A percentile compares a stretch with the other conserved stretches of the same genome.
These are phyloP conservation scores for Candida sanyaensis DNA, from an alignment of 1,139 yeast species.

Conservation along the genomic window DNA sequence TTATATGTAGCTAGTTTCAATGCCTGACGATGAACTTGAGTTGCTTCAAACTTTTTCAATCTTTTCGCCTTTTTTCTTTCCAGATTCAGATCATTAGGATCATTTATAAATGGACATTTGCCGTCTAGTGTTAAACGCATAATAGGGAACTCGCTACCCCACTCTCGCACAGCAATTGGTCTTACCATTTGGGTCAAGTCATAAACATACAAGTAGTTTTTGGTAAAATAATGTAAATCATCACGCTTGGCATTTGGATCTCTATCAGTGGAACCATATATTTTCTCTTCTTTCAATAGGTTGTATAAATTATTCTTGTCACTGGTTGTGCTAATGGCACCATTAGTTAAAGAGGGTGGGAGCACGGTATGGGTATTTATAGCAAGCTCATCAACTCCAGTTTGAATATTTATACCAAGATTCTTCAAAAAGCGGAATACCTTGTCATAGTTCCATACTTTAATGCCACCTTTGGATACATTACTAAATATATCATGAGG, in stretches of 20 bases:
- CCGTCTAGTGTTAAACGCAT: slow-evolving; percentile 57
- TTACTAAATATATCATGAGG: slow-evolving; percentile 67
- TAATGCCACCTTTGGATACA: slow-evolving; percentile 62
- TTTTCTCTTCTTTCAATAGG: slow-evolving; percentile 78
- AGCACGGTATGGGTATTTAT: slow-evolving; percentile 11
- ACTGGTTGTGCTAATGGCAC: not conserved
- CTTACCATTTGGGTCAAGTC: slow-evolving; percentile 79
- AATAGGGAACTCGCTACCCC: slow-evolving; percentile 54
- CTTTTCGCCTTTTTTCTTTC: slow-evolving; percentile 42
- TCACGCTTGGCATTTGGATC: slow-evolving; percentile 85
- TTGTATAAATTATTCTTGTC: slow-evolving; percentile 51
- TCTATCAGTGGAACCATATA: slow-evolving; percentile 85
- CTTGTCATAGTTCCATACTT: slow-evolving; percentile 89
- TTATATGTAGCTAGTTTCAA: slow-evolving; percentile 38
- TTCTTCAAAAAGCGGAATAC: slow-evolving; percentile 77
- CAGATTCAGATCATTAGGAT: slow-evolving; percentile 40
- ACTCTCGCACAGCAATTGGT: slow-evolving; percentile 83
- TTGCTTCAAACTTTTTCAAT: slow-evolving; percentile 40
- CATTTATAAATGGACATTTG: slow-evolving; percentile 69
- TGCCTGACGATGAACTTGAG: slow-evolving; percentile 40
- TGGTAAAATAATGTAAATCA: slow-evolving; percentile 78
- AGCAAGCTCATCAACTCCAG: slow-evolving; percentile 18
- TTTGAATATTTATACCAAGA: slow-evolving; percentile 49
- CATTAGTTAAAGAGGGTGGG: slow-evolving; percentile 10
- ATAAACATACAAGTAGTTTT: slow-evolving; percentile 69